Percentiles rank a stretch among this genome's conserved stretches.
Evolutionary conservation across 2,329 filamentous ascomycete species (phyloP).

Genomic region (Alternaria arbusti): DNA sequence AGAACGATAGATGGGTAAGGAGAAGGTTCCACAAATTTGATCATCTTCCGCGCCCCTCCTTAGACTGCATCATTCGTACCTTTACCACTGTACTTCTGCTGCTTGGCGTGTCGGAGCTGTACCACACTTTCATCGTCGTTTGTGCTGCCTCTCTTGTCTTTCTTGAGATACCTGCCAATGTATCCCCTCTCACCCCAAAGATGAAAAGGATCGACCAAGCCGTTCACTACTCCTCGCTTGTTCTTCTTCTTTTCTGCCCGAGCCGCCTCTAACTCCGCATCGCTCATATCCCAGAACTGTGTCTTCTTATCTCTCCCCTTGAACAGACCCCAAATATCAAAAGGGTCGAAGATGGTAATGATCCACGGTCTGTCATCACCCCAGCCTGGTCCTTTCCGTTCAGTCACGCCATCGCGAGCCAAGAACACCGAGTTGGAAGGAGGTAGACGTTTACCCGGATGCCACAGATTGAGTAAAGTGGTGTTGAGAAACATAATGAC

Average conservation of each 20-base stretch:
- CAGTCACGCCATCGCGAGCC: constrained; percentile 59
- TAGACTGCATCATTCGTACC: not conserved
- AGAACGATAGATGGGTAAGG: not conserved
- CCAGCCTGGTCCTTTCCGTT: constrained; percentile 58
- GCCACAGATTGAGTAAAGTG: constrained; percentile 58
- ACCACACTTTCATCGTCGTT: not conserved
- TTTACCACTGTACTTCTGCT: not conserved
- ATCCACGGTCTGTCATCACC: constrained; percentile 55
- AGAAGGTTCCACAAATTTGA: not conserved
- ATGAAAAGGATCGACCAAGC: constrained; percentile 39
- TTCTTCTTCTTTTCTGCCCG: constrained; percentile 35
- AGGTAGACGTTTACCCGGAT: constrained; percentile 59
- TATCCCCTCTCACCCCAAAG: constrained; percentile 39
- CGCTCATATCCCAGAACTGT: constrained; percentile 47
- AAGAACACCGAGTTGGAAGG: constrained; percentile 59
- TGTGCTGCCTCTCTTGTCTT: not conserved
- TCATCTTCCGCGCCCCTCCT: not conserved
- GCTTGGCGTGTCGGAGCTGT: not conserved
- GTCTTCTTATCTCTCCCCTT: constrained; percentile 43
- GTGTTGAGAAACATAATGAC: constrained; percentile 60
- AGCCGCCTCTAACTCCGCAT: constrained; percentile 37
- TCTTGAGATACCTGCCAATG: constrained; percentile 34
- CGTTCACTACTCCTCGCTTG: constrained; percentile 27
- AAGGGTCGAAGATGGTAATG: constrained; percentile 48
- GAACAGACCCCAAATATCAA: constrained; percentile 43